Conservation (phyloP, 176 grass and related monocot species). For the Raddia distichophylla region DNA sequence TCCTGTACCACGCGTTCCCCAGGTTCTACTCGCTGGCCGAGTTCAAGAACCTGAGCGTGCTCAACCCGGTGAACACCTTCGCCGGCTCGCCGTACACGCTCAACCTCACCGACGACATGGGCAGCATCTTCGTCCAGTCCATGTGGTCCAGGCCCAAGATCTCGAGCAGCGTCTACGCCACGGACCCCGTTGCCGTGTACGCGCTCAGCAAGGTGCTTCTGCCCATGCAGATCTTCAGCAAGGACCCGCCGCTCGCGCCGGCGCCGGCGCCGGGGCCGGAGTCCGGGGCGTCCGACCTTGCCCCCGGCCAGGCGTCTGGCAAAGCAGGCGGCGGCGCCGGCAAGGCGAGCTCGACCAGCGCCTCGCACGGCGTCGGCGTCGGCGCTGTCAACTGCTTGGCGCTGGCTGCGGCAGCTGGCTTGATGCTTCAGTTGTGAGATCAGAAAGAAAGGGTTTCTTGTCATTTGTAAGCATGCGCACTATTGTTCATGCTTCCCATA, state of each 20-base stretch:
- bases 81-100: conserved; percentile 75
- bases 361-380: neutral
- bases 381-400: conserved; percentile 14
- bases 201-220: conserved; percentile 76
- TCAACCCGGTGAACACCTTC: conserved; percentile 88
- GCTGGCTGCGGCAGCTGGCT: conserved; percentile 33
- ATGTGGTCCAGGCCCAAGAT: conserved; percentile 82
- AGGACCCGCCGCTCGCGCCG: conserved; percentile 75
- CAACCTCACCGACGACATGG: conserved; percentile 73
- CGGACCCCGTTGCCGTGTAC: conserved; percentile 75
- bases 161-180: conserved; percentile 80
- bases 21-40: conserved; percentile 78
- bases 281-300: conserved; percentile 53
- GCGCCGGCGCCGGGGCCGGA: conserved; percentile 64
- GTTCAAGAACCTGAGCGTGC: conserved; percentile 73
- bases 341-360: conserved; percentile 39
- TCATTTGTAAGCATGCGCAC: conserved; percentile 8
- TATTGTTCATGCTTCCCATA: conserved; percentile 20
- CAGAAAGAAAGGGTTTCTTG: neutral
- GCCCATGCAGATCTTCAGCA: conserved; percentile 79
- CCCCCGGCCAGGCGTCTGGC: conserved; percentile 41
- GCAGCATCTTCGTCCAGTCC: conserved; percentile 65
- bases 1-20: conserved; percentile 87
- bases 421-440: conserved; percentile 52
- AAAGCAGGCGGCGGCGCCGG: conserved; percentile 19